Base-by-base conservation (phyloP, 2,329 filamentous ascomycete species). In the Cercospora zeina region DNA sequence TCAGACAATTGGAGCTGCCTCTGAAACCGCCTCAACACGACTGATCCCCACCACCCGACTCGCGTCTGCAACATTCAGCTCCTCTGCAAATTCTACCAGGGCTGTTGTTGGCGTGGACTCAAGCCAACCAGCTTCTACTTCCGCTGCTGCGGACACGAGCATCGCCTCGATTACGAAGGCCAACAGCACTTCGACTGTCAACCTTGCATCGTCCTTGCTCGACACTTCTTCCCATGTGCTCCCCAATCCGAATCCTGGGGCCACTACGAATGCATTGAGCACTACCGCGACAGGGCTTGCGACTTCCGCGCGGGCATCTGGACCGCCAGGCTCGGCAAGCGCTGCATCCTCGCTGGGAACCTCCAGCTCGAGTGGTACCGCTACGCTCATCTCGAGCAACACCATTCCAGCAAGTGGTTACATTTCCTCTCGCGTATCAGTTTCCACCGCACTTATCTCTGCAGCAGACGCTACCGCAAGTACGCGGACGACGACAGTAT, bases 1-100 rank as follows among this genome's bases (percentile, higher is more conserved):
- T 19, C 56, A 59, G 34, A 53, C 47, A 14, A 53, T 59, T 4
- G 56, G 33, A 39, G 47, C 47, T 19, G 5, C 31, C 34, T 34
- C 19, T 13, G 11, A 11, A 50, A n/a, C 31, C 21, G n/a, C 16
- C n/a, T 30, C 31, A 34, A 34, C 31, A 10, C 31, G 31, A 8
- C 31, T 34, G 31, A 34, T 34, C 9, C 8, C 24, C 36, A 45
- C 36, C 1, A 31, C 36, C n/a, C 19, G 11, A 27, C 19, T 31
- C 4, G 33, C 34, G 33, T 39, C 14, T 30, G 14, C 45, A 21
- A 13, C 21, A n/a, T 24, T 8, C 42, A 49, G 21, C 42, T 14
- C 42, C 42, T 49, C 42, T 11, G 42, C 42, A 27, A 27, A 2
- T 1, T 27, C 42, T n/a, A 49, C 42, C 13, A 27, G 2, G 3